Conservation (phyloP, 2,329 filamentous ascomycete species). For the Penicillium thymicola region DNA sequence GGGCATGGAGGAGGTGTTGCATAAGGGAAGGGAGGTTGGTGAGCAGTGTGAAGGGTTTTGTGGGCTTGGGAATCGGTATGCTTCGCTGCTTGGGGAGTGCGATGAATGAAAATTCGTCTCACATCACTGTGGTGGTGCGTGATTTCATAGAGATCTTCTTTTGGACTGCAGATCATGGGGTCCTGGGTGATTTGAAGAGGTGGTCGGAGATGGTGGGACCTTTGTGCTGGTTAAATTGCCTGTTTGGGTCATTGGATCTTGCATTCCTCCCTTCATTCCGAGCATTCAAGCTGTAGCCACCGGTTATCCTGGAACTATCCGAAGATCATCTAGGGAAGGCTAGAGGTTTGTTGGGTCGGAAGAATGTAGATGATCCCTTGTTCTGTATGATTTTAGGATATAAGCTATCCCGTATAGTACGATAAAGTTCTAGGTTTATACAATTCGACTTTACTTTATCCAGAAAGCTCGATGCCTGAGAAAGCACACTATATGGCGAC, state of each 20-base stretch:
- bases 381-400: constrained; percentile 12
- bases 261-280: constrained; percentile 27
- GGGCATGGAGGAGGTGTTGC: constrained; percentile 61
- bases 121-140: not conserved
- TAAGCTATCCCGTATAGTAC: not conserved
- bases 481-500: not conserved
- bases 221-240: not conserved
- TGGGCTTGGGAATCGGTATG: constrained; percentile 42
- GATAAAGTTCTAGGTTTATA: not conserved
- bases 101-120: constrained; percentile 7
- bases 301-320: not conserved
- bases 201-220: not conserved
- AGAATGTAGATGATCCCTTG: constrained; percentile 27
- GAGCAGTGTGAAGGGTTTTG: constrained; percentile 37
- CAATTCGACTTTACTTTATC: not conserved
- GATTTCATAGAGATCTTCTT: no score
- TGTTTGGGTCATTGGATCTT: constrained; percentile 2
- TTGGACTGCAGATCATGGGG: not conserved
- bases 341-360: not conserved
- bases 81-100: constrained; percentile 24
- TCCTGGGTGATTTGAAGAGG: not conserved
- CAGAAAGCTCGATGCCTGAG: not conserved
- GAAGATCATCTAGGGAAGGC: not conserved
- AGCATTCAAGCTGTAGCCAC: constrained; percentile 1
- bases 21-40: constrained; percentile 25